Percentiles rank a stretch among this genome's conserved stretches.
phyloP scores from a whole-genome alignment of 2,329 filamentous ascomycete species.

The Aspergillus sp. region DNA sequence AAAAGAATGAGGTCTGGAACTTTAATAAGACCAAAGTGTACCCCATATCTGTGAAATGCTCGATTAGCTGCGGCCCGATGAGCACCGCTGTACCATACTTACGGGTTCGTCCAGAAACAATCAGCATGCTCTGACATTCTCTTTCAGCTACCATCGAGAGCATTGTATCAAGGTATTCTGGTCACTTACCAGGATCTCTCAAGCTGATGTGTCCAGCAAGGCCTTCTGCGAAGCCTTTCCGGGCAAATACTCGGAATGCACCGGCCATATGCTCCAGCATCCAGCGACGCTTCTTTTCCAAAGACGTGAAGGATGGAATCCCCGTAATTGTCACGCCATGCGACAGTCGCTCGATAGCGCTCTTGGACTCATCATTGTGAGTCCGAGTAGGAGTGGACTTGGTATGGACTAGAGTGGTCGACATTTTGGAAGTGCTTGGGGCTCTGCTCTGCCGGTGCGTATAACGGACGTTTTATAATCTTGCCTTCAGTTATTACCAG shows the following conservation, averaged over 20 bases:
- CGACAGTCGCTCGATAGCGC: neutral
- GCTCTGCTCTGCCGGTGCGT: no score
- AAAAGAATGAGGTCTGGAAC: slow-evolving; percentile 47
- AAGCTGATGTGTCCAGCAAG: slow-evolving; percentile 46
- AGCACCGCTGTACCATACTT: neutral
- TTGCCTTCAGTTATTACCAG: no score
- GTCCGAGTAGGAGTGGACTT: no score
- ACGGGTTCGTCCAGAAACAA: slow-evolving; percentile 42
- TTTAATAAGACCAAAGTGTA: slow-evolving; percentile 20
- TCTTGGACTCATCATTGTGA: no score
- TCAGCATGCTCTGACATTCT: slow-evolving; percentile 22
- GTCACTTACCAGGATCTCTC: slow-evolving; percentile 26
- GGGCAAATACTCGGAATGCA: slow-evolving; percentile 33
- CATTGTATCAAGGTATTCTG: no score
- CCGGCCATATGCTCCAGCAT: slow-evolving; percentile 43
- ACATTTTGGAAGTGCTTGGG: no score
- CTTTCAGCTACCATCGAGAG: no score
- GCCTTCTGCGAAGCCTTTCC: slow-evolving; percentile 19
- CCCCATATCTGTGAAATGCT: slow-evolving; percentile 9
- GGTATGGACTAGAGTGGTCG: no score
- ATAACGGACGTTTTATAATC: no score
- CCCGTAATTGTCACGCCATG: slow-evolving; percentile 5
- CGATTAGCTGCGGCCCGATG: neutral
- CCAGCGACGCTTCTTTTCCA: neutral
- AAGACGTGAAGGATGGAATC: slow-evolving; percentile 2